Conservation (phyloP, 148 eudicot genomes). For the Drosera capensis region DNA sequence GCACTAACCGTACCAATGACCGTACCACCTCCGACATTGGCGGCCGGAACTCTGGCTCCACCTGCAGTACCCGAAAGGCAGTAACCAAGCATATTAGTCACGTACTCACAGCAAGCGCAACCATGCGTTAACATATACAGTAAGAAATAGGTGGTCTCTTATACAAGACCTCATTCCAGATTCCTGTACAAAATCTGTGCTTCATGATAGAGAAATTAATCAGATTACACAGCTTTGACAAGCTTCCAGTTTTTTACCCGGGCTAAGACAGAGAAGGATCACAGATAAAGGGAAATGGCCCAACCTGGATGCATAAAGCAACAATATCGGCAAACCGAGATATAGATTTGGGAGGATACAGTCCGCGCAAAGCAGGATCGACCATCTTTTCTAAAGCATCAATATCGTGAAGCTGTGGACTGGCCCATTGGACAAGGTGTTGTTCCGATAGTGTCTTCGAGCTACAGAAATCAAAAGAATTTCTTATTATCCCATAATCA, state of each 20-base stretch:
- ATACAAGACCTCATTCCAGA: too few relatives aligned
- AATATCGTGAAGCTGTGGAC: constrained; percentile 50
- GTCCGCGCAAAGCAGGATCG: constrained; percentile 53
- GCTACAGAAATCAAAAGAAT: too few relatives aligned
- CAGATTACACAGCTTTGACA: too few relatives aligned
- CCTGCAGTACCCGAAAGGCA: constrained; percentile 16
- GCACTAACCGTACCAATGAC: constrained; percentile 24
- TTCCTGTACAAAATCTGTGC: too few relatives aligned
- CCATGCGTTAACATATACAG: too few relatives aligned
- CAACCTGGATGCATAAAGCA: constrained; percentile 53
- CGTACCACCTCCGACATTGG: constrained; percentile 45
- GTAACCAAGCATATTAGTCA: too few relatives aligned
- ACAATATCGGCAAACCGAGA: constrained; percentile 53
- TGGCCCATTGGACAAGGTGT: constrained; percentile 50
- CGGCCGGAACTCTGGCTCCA: constrained; percentile 52
- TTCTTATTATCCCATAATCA: too few relatives aligned
- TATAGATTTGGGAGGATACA: constrained; percentile 50
- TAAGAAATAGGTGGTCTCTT: too few relatives aligned
- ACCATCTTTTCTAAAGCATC: constrained; percentile 51
- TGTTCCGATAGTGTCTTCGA: constrained; percentile 40
- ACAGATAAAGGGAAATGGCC: not conserved
- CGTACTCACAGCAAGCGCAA: too few relatives aligned
- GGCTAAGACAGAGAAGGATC: too few relatives aligned
- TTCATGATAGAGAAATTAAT: too few relatives aligned
- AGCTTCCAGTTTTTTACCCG: too few relatives aligned